A percentile compares a stretch with the other conserved stretches of the same genome.
These are phyloP conservation scores for Debaryomycetaceae sp. DNA, from an alignment of 1,139 yeast species.

Conservation along the genomic window DNA sequence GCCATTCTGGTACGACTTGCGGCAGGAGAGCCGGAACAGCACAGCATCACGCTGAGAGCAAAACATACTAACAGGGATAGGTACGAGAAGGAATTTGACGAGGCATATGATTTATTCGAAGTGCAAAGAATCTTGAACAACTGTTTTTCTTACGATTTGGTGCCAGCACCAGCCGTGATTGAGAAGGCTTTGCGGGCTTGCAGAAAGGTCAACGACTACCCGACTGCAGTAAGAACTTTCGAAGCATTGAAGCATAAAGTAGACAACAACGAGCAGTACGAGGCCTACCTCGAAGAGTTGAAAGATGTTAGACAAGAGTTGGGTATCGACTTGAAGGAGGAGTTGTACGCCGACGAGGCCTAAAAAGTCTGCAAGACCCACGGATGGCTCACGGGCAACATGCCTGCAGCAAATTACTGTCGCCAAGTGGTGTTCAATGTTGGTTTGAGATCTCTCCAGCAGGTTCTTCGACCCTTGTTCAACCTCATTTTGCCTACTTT, in stretches of 20 bases:
- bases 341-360: conserved; percentile 50
- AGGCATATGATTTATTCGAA: conserved; percentile 96
- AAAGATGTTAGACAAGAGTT: conserved; percentile 88
- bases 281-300: conserved; percentile 93
- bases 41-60: too few species aligned
- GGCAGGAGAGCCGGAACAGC: not conserved
- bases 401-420: too few species aligned
- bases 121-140: conserved; percentile 88
- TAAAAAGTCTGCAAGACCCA: conserved; percentile 6
- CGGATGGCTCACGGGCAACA: too few species aligned
- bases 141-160: conserved; percentile 96
- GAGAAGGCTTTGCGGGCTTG: conserved; percentile 97
- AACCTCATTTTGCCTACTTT: not conserved
- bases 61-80: conserved; percentile 37
- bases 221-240: conserved; percentile 97
- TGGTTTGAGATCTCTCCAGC: not conserved
- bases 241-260: conserved; percentile 95
- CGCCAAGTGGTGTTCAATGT: not conserved
- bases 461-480: not conserved
- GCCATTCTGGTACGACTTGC: not conserved
- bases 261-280: conserved; percentile 88
- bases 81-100: conserved; percentile 95
- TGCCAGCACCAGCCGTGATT: conserved; percentile 94
- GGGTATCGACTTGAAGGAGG: conserved; percentile 93
- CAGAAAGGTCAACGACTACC: conserved; percentile 98